Evolutionary conservation across 306 rosid genomes (phyloP), one percentile per base, ranked within the genome.

Genomic region (Quercus dentata): DNA sequence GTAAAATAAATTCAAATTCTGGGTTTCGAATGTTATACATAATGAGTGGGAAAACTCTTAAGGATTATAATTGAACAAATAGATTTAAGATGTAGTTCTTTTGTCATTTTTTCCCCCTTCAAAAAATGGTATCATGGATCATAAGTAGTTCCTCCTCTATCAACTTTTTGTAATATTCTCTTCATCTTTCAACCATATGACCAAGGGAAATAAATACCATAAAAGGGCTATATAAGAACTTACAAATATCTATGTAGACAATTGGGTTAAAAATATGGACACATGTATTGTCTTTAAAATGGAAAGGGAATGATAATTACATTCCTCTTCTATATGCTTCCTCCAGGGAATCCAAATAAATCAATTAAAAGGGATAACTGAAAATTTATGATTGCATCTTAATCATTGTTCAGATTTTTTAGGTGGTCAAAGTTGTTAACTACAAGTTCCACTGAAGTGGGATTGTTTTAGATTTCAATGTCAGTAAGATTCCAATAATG

Each of bases 401-500:
- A 21, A 56, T 56, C 12, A 19, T 68, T 55, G 35, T 64, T 52
- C 67, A 54, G 7, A 23, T 21, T 73, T 63, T 30, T 73, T 56
- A 54, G 64, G 61, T 9, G 14, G 41, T 20, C 54, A 49, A 49
- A 49, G 54, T 49, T 49, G 14, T 61, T 59, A 20, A 64, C 56
- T 18, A 2, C 6, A 54, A 35, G 25, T 23, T 20, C 17, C 54
- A 12, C 54, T 49, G 17, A 49, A 49, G 54, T 21, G n/a, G 28
- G 52, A 65, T 17, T 17, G 46, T 33, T 31, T 41, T 12, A 35
- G 35, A 63, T 74, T 35, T 35, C 67, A 35, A 30, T 19, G 54
- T 46, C 73, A 14, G 77, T 63, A 67, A 76, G 6, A 57, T 56
- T 69, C 30, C 44, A 73, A 28, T 64, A 55, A 55, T 52, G 74